These are phyloP conservation scores for Trichoderma oligosporum DNA, from an alignment of 2,329 filamentous ascomycete species.

Conservation along the genomic window DNA sequence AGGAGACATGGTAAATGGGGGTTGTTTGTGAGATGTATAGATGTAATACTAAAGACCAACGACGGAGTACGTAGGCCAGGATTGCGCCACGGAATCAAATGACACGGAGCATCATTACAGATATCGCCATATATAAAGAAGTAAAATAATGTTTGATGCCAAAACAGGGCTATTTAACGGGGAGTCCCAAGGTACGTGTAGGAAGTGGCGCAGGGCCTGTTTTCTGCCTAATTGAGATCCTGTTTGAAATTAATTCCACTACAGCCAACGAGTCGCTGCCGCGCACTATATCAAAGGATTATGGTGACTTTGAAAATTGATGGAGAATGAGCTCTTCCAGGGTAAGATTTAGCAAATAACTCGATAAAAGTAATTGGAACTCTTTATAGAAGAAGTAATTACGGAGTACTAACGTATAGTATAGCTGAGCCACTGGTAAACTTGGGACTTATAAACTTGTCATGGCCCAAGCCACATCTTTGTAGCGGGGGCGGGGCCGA, in stretches of 20 bases:
- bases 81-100: not conserved
- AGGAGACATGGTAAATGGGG: conserved; percentile 27
- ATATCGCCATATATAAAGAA: no score
- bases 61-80: not conserved
- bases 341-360: no score
- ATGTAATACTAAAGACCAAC: not conserved
- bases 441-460: no score
- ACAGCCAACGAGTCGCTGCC: not conserved
- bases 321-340: no score
- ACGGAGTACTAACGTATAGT: no score
- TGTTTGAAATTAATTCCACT: not conserved
- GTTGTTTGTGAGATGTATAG: not conserved
- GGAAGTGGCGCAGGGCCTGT: conserved; percentile 1
- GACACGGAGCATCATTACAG: no score
- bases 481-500: conserved; percentile 25
- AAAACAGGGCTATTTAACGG: no score
- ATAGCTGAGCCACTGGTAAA: no score
- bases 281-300: not conserved
- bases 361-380: no score
- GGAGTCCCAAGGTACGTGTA: not conserved
- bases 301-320: not conserved
- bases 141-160: no score
- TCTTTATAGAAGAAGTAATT: no score
- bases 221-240: not conserved
- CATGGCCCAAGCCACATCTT: conserved; percentile 20